phyloP scores from a whole-genome alignment of 1,284 basidiomycete species.

The Leccinum variabile region DNA sequence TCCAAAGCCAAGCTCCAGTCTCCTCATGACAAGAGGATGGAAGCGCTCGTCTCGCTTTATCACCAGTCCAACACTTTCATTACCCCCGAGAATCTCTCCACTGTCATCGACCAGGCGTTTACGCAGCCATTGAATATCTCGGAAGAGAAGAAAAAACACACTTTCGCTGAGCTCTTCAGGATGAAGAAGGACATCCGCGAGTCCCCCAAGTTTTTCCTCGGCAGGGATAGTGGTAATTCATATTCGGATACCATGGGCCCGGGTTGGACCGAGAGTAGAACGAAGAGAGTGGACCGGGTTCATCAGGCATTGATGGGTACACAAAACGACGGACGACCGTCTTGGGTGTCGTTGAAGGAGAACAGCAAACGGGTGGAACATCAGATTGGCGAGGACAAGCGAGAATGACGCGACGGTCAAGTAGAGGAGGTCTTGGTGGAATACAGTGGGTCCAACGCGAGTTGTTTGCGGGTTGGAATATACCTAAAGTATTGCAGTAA shows the following conservation, averaged over 20 bases:
- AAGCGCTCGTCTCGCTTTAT: constrained; percentile 70
- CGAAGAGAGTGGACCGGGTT: constrained; percentile 47
- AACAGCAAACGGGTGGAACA: constrained; percentile 36
- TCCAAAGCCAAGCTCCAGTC: constrained; percentile 22
- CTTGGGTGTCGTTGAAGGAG: constrained; percentile 57
- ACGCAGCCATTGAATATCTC: constrained; percentile 21
- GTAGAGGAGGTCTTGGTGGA: constrained; percentile 30
- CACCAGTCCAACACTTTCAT: constrained; percentile 68
- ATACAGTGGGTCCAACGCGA: neutral
- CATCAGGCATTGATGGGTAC: constrained; percentile 63
- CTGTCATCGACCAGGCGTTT: constrained; percentile 66
- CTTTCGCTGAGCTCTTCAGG: constrained; percentile 20
- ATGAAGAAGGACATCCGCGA: constrained; percentile 30
- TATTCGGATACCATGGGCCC: constrained; percentile 29
- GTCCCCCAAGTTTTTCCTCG: constrained; percentile 43
- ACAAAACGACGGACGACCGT: constrained; percentile 44
- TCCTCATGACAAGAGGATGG: constrained; percentile 52
- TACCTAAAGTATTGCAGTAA: no score
- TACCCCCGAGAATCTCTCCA: constrained; percentile 62
- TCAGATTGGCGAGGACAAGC: constrained; percentile 30
- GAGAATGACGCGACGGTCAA: constrained; percentile 44
- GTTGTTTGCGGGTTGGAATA: no score
- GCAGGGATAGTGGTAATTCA: constrained; percentile 20
- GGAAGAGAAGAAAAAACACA: constrained; percentile 23
- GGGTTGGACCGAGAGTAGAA: constrained; percentile 39